Evolutionary conservation across 78 protist species (phyloP), one percentile per base, ranked within the genome.

Genomic region (Dictyostelium intermedium): DNA sequence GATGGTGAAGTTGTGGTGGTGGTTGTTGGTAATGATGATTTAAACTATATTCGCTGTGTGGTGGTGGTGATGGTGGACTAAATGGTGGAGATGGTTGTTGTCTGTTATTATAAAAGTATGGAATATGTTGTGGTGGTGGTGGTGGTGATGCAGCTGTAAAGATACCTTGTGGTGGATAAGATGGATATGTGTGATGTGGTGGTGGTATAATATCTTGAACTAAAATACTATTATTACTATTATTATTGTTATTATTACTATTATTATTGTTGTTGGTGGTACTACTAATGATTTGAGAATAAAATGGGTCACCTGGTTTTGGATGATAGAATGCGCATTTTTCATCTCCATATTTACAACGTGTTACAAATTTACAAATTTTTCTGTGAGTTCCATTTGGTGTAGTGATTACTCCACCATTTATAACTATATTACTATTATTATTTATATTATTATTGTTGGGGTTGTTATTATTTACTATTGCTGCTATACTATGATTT

Each of bases 261-360:
- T n/a, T 61, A 61, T n/a, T n/a, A 61, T n/a, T 61, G 16, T 11
- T 74, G 18, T 5, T 37, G 13, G 0, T 39, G 13, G 13, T 41
- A 11, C 37, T 25, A 25, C 27, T 45, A 8, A 39, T 81, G 63
- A 60, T 30, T 34, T 16, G 39, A 1, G 74, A 82, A 56, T 56
- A 82, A 35, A 16, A 25, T 18, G 60, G 37, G 14, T 82, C 86
- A 82, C 50, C 63, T 34, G 86, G 86, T 35, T 82, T 82, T 56
- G 86, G 86, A 20, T 82, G 86, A 82, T 82, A 82, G 39, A 60
- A 82, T 8, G 74, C 25, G 60, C 86, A 82, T 27, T 66, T 25
- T 34, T 50, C 70, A 30, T 43, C 60, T 82, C 86, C 86, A 82
- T 82, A 39, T 82, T 82, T 82, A 82, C 86, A 82, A 56, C 74